A percentile compares a stretch with the other conserved stretches of the same genome.
These are phyloP conservation scores for Pythium apleroticum DNA, from an alignment of 352 stramenopile genomes.

Conservation along the genomic window DNA sequence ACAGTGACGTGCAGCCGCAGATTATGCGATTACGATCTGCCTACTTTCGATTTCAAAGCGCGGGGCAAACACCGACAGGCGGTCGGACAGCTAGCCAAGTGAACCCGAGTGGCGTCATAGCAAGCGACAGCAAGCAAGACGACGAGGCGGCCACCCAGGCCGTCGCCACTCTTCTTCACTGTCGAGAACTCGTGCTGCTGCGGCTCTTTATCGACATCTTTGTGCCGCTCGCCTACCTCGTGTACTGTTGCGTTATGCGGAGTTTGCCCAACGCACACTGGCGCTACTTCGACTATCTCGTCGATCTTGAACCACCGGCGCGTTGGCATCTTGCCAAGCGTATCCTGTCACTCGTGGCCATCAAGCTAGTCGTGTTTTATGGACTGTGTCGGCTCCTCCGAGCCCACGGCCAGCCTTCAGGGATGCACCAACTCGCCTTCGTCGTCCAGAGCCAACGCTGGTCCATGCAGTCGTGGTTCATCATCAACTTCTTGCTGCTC, in stretches of 20 bases:
- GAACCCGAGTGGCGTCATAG: too few relatives aligned
- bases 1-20: too few relatives aligned
- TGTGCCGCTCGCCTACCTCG: slow-evolving; percentile 1
- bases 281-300: slow-evolving; percentile 3
- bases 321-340: not conserved
- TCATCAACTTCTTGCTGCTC: slow-evolving; percentile 4
- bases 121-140: too few relatives aligned
- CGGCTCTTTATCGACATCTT: not conserved
- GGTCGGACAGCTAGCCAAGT: too few relatives aligned
- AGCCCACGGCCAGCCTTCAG: not conserved
- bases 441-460: slow-evolving; percentile 5
- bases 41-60: not conserved
- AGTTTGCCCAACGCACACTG: too few relatives aligned
- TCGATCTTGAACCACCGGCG: not conserved
- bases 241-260: not conserved
- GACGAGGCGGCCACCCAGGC: too few relatives aligned
- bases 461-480: slow-evolving; percentile 18
- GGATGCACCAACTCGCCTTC: slow-evolving; percentile 14
- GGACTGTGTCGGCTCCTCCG: not conserved
- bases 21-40: not conserved
- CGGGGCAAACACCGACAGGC: too few relatives aligned
- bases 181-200: slow-evolving; percentile 2
- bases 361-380: not conserved
- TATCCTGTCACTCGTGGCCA: not conserved
- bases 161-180: not conserved